Percentiles rank a stretch among this genome's conserved stretches.
Evolutionary conservation across 2,329 filamentous ascomycete species (phyloP).

Genomic region (Colletotrichum tropicale): DNA sequence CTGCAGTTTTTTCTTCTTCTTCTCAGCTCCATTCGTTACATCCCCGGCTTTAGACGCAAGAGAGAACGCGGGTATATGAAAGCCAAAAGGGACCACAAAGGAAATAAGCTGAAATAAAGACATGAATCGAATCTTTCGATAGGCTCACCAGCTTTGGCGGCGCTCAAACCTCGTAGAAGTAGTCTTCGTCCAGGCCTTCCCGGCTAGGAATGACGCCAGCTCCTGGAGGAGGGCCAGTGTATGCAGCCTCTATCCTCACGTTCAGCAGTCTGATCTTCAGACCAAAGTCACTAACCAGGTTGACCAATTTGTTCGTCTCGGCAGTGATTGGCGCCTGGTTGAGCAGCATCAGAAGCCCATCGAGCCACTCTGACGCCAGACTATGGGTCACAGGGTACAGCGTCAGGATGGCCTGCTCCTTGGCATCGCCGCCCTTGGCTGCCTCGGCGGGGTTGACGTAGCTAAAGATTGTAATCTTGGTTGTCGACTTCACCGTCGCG

Average conservation of each 20-base stretch:
- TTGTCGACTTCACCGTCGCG: slow-evolving; percentile 56
- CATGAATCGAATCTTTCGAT: not conserved
- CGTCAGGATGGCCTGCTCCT: slow-evolving; percentile 80
- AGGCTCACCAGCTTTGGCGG: not conserved
- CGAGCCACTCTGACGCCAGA: slow-evolving; percentile 93
- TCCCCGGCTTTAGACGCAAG: not conserved
- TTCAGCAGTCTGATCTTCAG: slow-evolving; percentile 92
- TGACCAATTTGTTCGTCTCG: slow-evolving; percentile 89
- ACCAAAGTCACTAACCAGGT: slow-evolving; percentile 86
- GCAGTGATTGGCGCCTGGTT: slow-evolving; percentile 97
- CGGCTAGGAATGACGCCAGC: slow-evolving; percentile 79
- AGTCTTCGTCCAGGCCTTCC: slow-evolving; percentile 88
- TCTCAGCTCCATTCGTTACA: not conserved
- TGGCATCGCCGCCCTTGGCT: slow-evolving; percentile 34
- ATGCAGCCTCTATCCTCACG: slow-evolving; percentile 79
- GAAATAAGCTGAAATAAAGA: slow-evolving; percentile 5
- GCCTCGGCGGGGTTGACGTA: slow-evolving; percentile 53
- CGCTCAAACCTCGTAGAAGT: slow-evolving; percentile 79
- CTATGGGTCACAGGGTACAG: slow-evolving; percentile 81
- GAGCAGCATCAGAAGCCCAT: slow-evolving; percentile 91
- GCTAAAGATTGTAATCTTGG: slow-evolving; percentile 92
- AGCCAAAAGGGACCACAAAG: not conserved
- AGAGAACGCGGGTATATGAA: slow-evolving; percentile 19
- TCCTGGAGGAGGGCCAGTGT: slow-evolving; percentile 71
- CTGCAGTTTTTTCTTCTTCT: not conserved